Base-by-base conservation (phyloP, 192 early-diverging fungal species). In the Lunasporangiospora selenospora region DNA sequence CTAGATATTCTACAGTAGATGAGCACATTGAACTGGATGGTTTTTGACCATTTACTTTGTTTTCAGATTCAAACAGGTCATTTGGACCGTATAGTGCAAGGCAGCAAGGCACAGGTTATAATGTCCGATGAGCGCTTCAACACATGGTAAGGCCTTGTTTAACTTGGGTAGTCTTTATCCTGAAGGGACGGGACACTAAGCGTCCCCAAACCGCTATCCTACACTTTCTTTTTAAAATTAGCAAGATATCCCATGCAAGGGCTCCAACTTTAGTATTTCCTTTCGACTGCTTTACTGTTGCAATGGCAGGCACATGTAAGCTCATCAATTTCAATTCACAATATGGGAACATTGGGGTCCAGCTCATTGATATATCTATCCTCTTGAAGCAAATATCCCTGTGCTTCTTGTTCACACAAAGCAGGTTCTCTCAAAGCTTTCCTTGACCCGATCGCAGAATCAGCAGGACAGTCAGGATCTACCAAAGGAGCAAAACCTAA, bases 61-160 rank as follows among this genome's bases (percentile, higher is more conserved):
- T 16, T 31, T 39, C 33, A 90, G 83, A 76, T 93, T 53, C 91
- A 92, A 81, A 85, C 90, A 0, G 89, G 84, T 1, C 87, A 91
- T 78, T 75, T 94, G 36, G 88, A 92, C 63, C 78, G 92, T 18
- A 69, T 88, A 29, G 80, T 86, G 32, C 67, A 60, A 31, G 87
- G 88, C 11, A 67, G 76, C 10, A 40, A 75, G 29, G 84, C 78
- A 3, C 71, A 75, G 1, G 87, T 88, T 27, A 83, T 92, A 7
- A 53, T 92, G 34, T 61, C 48, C 19, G 90, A 86, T 54, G 75
- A 80, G 8, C 75, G 87, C 11, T 81, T 79, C 66, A 65, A 57
- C 15, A 65, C 81, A 3, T 82, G 76, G 82, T 83, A 81, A 44
- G 53, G 4, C n/a, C 16, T 23, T 11, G 42, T 23, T 31, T 52